phyloP scores from a whole-genome alignment of 2,329 filamentous ascomycete genomes.

The Fusarium sp. region DNA sequence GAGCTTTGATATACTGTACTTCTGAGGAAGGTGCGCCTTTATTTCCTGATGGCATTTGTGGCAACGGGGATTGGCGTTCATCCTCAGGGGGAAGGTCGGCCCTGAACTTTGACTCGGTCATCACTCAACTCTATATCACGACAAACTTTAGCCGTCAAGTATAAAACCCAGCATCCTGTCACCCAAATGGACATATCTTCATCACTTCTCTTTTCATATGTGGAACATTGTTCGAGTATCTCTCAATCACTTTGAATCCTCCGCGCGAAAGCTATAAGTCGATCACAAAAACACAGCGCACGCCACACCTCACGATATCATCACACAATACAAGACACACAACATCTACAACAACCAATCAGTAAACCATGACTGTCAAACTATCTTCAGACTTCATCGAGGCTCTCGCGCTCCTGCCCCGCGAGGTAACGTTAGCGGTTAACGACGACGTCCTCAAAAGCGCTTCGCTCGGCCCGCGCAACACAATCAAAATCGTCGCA shows the following conservation, averaged over 20 bases:
- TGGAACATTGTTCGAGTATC: constrained; percentile 20
- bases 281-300: not conserved
- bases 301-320: not conserved
- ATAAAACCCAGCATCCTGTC: not conserved
- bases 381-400: not conserved
- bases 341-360: not conserved
- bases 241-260: not conserved
- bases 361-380: not conserved
- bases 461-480: constrained; percentile 10
- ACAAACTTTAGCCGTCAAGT: not conserved
- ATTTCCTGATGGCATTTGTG: not conserved
- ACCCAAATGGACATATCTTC: not conserved
- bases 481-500: constrained; percentile 44
- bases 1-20: not conserved
- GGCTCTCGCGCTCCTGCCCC: constrained; percentile 5
- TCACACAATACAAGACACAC: not conserved
- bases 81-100: not conserved
- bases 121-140: not conserved
- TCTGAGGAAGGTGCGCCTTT: not conserved
- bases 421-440: not conserved
- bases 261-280: not conserved
- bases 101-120: not conserved
- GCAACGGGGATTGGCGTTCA: not conserved
- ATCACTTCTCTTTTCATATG: constrained; percentile 1
- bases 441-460: constrained; percentile 25